phyloP scores from a whole-genome alignment of 257 asterid genomes.

The Capsicum pubescens region DNA sequence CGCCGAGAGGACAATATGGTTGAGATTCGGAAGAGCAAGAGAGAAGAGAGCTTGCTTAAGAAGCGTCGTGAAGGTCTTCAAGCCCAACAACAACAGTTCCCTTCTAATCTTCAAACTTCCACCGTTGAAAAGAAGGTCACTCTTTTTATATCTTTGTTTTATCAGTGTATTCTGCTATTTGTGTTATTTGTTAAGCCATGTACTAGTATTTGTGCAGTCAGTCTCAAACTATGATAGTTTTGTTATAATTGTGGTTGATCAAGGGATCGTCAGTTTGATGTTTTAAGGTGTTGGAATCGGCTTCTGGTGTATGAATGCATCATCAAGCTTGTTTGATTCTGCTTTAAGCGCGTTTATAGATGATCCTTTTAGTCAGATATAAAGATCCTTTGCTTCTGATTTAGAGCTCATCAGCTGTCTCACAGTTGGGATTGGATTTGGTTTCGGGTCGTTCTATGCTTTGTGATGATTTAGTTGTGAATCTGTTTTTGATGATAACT shows the following conservation, averaged over 20 bases:
- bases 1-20: constrained; percentile 96
- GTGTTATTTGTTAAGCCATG: not conserved
- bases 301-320: not conserved
- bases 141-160: not conserved
- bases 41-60: constrained; percentile 85
- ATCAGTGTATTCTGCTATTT: not conserved
- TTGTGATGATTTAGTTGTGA: constrained; percentile 13
- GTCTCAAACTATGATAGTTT: not conserved
- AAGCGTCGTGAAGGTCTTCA: constrained; percentile 91
- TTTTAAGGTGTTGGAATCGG: not conserved
- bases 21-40: constrained; percentile 93
- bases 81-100: constrained; percentile 50
- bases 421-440: constrained; percentile 13
- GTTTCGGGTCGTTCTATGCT: not conserved
- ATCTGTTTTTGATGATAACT: constrained; percentile 21
- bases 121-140: constrained; percentile 72
- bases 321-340: not conserved
- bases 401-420: not conserved
- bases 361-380: not conserved
- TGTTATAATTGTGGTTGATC: not conserved
- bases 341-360: not conserved
- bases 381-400: not conserved
- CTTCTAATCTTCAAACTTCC: constrained; percentile 56
- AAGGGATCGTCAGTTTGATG: not conserved
- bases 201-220: not conserved